Percentiles rank a stretch among this genome's conserved stretches.
phyloP scores from a whole-genome alignment of 2,329 filamentous ascomycete genomes.

The Gyromitra esculenta region DNA sequence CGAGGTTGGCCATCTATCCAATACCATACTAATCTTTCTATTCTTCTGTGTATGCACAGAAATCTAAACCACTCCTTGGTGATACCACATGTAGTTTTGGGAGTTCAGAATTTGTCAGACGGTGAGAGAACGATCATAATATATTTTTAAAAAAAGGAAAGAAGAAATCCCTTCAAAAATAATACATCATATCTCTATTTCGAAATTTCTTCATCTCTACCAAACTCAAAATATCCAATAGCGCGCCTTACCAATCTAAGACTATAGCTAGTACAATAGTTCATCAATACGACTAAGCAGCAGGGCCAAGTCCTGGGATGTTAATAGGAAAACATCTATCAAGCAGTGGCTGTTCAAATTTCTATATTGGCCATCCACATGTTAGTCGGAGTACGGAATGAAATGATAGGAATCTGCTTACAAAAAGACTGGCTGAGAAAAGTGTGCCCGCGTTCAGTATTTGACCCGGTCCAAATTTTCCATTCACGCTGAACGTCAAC shows the following conservation, averaged over 20 bases:
- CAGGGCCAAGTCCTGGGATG: constrained; percentile 18
- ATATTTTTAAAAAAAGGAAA: neutral
- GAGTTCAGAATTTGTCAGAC: neutral
- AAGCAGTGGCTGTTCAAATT: constrained; percentile 14
- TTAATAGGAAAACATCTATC: constrained; percentile 37
- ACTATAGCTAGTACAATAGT: neutral
- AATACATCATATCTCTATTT: neutral
- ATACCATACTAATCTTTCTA: too few relatives aligned
- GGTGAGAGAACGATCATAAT: neutral
- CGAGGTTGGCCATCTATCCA: too few relatives aligned
- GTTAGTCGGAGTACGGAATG: neutral
- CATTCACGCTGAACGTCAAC: constrained; percentile 35
- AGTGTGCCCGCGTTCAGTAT: constrained; percentile 26
- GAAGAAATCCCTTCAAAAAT: neutral
- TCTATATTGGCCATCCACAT: constrained; percentile 7
- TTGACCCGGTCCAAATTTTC: constrained; percentile 30
- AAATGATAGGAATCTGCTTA: constrained; percentile 11
- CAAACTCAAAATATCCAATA: neutral
- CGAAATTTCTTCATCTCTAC: neutral
- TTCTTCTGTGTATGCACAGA: too few relatives aligned
- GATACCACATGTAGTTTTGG: too few relatives aligned
- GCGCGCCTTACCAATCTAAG: neutral
- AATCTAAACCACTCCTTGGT: too few relatives aligned
- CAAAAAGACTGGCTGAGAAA: constrained; percentile 24
- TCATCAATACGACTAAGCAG: neutral